phyloP scores from a whole-genome alignment of 2,329 filamentous ascomycete species.

The Stachybotrys chlorohalonatus region DNA sequence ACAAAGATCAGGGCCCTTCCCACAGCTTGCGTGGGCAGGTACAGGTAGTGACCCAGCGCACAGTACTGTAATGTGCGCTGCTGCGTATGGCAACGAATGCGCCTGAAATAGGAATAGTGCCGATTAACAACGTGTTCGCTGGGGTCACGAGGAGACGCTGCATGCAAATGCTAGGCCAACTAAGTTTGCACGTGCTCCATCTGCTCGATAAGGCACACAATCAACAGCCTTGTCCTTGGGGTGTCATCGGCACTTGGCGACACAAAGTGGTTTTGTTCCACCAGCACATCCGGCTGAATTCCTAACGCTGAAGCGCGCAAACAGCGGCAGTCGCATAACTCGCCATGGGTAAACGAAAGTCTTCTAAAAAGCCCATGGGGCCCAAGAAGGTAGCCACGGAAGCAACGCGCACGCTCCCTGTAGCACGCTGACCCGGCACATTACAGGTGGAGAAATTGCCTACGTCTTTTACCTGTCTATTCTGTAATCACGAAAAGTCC shows the following conservation, averaged over 20 bases:
- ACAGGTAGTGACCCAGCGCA: too few relatives aligned
- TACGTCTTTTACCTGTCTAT: slow-evolving; percentile 89
- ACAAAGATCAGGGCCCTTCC: too few relatives aligned
- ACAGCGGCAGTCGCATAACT: neutral
- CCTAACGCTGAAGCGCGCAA: neutral
- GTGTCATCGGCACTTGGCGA: neutral
- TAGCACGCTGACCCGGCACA: slow-evolving; percentile 5
- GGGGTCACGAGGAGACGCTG: neutral
- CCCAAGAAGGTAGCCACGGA: slow-evolving; percentile 62
- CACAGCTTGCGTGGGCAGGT: too few relatives aligned
- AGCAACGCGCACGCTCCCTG: slow-evolving; percentile 1
- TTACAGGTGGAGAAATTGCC: slow-evolving; percentile 59
- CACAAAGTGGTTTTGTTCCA: neutral
- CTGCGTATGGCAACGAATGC: neutral
- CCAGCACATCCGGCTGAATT: neutral
- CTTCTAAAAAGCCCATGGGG: slow-evolving; percentile 72
- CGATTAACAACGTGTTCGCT: neutral
- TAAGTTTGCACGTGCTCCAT: neutral
- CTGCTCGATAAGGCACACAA: neutral
- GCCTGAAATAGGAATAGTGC: neutral
- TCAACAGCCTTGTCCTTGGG: neutral
- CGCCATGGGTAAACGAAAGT: slow-evolving; percentile 85
- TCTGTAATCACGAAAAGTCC: slow-evolving; percentile 96
- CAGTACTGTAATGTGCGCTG: too few relatives aligned
- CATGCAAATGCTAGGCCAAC: neutral